Base-by-base conservation (phyloP, 768 basidiomycete species). In the Phanerochaete carnosa region DNA sequence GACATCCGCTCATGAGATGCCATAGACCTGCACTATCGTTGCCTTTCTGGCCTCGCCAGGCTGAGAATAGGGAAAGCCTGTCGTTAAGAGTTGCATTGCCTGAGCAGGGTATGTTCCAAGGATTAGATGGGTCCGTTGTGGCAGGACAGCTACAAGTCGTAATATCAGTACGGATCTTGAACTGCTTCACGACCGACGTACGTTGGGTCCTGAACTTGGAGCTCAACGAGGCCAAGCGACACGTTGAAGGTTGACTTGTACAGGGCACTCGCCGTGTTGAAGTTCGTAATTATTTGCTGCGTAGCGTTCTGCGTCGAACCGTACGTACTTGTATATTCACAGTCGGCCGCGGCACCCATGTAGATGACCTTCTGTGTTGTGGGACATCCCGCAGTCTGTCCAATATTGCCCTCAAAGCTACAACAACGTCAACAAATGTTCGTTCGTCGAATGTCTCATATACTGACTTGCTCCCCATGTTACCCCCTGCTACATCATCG, bases 301-400 rank as follows among this genome's bases (percentile, higher is more conserved):
- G 89, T 86, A 4, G 93, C 91, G 60, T 85, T 86, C 33, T 82
- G 76, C 64, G 81, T 76, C 2, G 81, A 80, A 30, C 84, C 87
- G 66, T 90, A 90, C 61, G 79, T 79, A 30, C 74, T 65, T 12
- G 87, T 84, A 69, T 94, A 95, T 62, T 81, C 83, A 74, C 94
- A 95, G 70, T 95, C 94, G 5, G 92, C 88, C 0, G 93, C 93
- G 58, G 94, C 89, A 26, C 94, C 94, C 85, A 94, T 87, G 70
- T 88, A 93, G 26, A 86, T 85, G 65, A 94, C 83, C 77, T 84
- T 84, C 73, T 89, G 88, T 0, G 80, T 75, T 56, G 73, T 83
- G 2, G 92, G 89, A 71, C 94, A 95, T 5, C 94, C 93, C 3
- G 72, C 71, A 7, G 78, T 83, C 23, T 82, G 77, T 15, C 91